A percentile compares a stretch with the other conserved stretches of the same genome.
These are phyloP conservation scores for Xylaria multiplex DNA, from an alignment of 2,329 filamentous ascomycete genomes.

Conservation along the genomic window DNA sequence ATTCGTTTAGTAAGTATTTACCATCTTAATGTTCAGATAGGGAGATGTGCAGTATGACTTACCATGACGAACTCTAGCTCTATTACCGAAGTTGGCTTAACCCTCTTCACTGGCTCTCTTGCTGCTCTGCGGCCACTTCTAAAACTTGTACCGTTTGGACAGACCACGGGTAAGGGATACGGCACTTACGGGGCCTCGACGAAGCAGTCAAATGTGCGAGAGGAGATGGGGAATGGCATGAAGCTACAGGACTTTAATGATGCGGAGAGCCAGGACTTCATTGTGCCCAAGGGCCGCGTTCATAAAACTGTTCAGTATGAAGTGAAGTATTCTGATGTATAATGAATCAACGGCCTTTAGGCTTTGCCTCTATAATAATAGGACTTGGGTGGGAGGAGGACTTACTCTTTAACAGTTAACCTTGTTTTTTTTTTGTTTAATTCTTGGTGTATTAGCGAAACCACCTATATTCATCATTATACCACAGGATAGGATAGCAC, in stretches of 20 bases:
- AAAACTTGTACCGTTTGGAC: conserved; percentile 36
- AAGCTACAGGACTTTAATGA: conserved; percentile 40
- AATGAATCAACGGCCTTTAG: conserved; percentile 24
- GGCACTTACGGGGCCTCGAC: conserved; percentile 30
- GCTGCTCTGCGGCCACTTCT: conserved; percentile 38
- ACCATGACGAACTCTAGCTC: conserved; percentile 30
- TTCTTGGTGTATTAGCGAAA: conserved; percentile 32
- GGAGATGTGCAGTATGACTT: conserved; percentile 11
- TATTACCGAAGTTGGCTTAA: conserved; percentile 37
- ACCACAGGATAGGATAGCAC: not conserved
- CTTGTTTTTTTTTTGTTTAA: conserved; percentile 22
- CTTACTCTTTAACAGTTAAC: conserved; percentile 21
- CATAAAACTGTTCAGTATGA: conserved; percentile 39
- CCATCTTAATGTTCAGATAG: not conserved
- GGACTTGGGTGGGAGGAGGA: conserved; percentile 11
- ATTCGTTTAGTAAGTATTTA: conserved; percentile 39
- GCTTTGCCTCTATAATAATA: conserved; percentile 16
- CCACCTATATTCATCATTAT: conserved; percentile 15
- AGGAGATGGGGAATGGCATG: conserved; percentile 39
- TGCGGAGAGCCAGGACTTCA: conserved; percentile 37
- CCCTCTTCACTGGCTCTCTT: conserved; percentile 37
- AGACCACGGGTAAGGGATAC: conserved; percentile 34
- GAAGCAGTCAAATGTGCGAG: conserved; percentile 32
- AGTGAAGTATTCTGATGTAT: conserved; percentile 37
- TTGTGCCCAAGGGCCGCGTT: conserved; percentile 38